Evolutionary conservation across 768 basidiomycete species (phyloP).

Genomic region (Paxillus involutus): DNA sequence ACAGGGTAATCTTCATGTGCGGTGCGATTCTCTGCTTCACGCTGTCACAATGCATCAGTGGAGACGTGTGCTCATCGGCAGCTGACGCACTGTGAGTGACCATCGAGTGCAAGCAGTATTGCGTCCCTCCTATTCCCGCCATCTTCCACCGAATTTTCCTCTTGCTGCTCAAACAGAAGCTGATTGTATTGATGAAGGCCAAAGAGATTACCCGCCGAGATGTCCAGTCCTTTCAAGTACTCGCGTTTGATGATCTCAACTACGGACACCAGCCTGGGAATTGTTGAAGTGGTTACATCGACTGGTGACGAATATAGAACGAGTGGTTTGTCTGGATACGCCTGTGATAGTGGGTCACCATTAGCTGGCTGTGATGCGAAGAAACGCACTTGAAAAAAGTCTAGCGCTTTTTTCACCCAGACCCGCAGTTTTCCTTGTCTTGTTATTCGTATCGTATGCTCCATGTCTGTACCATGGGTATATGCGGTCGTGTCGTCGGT

Average conservation of each 20-base stretch:
- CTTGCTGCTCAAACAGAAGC: slow-evolving; percentile 45
- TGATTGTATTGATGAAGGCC: slow-evolving; percentile 82
- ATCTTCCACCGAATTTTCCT: slow-evolving; percentile 27
- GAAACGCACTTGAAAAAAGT: slow-evolving; percentile 49
- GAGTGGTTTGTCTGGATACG: slow-evolving; percentile 47
- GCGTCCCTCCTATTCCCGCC: slow-evolving; percentile 32
- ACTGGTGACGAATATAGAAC: slow-evolving; percentile 61
- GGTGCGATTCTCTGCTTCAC: slow-evolving; percentile 56
- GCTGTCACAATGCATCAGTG: slow-evolving; percentile 32
- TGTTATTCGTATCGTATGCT: slow-evolving; percentile 48
- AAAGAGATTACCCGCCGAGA: slow-evolving; percentile 38
- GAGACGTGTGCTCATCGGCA: neutral
- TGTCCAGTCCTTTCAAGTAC: slow-evolving; percentile 55
- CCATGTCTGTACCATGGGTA: slow-evolving; percentile 1
- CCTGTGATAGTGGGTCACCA: slow-evolving; percentile 30
- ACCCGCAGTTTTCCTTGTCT: slow-evolving; percentile 51
- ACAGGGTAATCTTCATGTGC: slow-evolving; percentile 71
- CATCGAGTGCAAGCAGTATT: slow-evolving; percentile 45
- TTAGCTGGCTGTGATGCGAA: neutral
- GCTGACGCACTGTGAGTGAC: slow-evolving; percentile 57
- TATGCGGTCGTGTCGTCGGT: neutral
- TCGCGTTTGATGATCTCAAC: slow-evolving; percentile 87
- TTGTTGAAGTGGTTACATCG: slow-evolving; percentile 35
- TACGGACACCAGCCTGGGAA: slow-evolving; percentile 70
- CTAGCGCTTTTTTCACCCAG: slow-evolving; percentile 54